phyloP scores from a whole-genome alignment of 306 rosid genomes.

The Cercis canadensis region DNA sequence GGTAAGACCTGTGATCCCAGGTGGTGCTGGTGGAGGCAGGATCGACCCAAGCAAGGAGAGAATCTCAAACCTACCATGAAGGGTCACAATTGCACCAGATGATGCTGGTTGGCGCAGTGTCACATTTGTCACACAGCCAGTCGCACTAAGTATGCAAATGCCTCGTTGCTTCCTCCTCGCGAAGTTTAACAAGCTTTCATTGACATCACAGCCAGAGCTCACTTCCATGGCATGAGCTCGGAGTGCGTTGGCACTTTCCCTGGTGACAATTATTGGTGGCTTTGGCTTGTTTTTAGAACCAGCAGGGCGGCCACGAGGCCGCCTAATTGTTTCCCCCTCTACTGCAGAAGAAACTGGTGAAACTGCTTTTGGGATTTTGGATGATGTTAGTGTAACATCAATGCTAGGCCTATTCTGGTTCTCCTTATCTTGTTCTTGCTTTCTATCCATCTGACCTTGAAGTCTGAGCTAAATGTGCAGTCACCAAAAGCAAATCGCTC shows the following conservation, averaged over 20 bases:
- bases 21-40: conserved; percentile 86
- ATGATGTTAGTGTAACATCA: conserved; percentile 50
- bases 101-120: conserved; percentile 75
- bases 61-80: conserved; percentile 82
- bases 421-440: conserved; percentile 61
- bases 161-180: conserved; percentile 86
- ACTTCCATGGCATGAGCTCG: conserved; percentile 87
- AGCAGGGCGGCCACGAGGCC: conserved; percentile 73
- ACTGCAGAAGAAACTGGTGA: conserved; percentile 61
- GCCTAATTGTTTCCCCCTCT: conserved; percentile 57
- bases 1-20: conserved; percentile 76
- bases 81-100: conserved; percentile 73
- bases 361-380: conserved; percentile 59
- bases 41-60: conserved; percentile 75
- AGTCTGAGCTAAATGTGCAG: conserved; percentile 23
- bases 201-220: conserved; percentile 78
- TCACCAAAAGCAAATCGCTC: conserved; percentile 30
- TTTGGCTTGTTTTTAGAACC: conserved; percentile 82
- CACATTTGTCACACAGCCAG: conserved; percentile 82
- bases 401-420: conserved; percentile 50
- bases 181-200: conserved; percentile 71
- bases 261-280: conserved; percentile 73
- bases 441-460: conserved; percentile 49
- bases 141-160: conserved; percentile 77
- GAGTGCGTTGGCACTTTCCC: conserved; percentile 78